A percentile compares a stretch with the other conserved stretches of the same genome.
Evolutionary conservation across 306 rosid species (phyloP).

Genomic region (Datisca glomerata): DNA sequence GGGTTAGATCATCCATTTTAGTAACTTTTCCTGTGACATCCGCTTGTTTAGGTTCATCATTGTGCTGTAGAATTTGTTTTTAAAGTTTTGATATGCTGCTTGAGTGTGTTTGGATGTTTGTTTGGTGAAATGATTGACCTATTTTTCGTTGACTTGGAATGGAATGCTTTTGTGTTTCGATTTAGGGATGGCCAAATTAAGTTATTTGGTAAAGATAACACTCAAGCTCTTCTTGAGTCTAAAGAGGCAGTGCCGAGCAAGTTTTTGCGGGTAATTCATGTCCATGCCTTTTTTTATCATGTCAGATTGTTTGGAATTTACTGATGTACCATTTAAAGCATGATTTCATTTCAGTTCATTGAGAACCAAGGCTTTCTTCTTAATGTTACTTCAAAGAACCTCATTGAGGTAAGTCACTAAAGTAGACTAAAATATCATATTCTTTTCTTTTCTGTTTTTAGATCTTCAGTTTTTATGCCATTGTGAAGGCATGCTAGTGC

Average conservation of each 20-base stretch:
- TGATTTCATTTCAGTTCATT: constrained; percentile 62
- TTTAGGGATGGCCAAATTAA: constrained; percentile 75
- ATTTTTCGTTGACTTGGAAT: neutral
- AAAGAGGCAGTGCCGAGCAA: constrained; percentile 48
- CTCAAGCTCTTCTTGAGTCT: constrained; percentile 64
- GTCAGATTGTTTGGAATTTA: too few species aligned
- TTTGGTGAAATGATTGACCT: neutral
- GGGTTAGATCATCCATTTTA: too few species aligned
- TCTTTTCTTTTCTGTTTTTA: too few species aligned
- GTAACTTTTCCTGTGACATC: too few species aligned
- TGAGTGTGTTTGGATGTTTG: neutral
- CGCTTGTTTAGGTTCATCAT: too few species aligned
- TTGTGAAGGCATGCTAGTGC: too few species aligned
- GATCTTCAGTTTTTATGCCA: too few species aligned
- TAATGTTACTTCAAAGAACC: constrained; percentile 48
- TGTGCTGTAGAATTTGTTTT: too few species aligned
- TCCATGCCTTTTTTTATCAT: neutral
- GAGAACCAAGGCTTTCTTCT: constrained; percentile 60
- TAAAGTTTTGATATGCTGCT: too few species aligned
- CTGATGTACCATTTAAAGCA: too few species aligned
- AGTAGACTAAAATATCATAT: neutral
- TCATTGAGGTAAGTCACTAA: constrained; percentile 50
- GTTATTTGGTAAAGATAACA: constrained; percentile 61
- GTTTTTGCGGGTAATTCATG: constrained; percentile 63
- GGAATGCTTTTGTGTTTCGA: neutral